Percentiles rank a stretch among this genome's conserved stretches.
Evolutionary conservation across 805 yeast genomes (phyloP).

Genomic region (Myxozyma udenii): DNA sequence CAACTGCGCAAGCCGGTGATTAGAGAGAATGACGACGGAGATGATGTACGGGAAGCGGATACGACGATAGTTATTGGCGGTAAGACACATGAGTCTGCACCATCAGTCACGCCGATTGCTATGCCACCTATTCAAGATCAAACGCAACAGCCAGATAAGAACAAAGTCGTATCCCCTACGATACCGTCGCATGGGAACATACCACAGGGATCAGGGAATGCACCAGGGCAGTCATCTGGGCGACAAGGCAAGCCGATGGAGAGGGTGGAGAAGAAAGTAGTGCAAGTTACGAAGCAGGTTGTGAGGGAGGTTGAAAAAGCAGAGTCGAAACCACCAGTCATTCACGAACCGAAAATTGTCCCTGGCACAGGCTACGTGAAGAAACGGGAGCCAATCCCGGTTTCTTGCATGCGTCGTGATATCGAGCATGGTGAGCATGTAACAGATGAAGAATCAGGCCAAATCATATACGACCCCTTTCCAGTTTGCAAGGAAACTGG

Average conservation of each 20-base stretch:
- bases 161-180: not conserved
- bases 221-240: not conserved
- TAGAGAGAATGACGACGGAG: no score
- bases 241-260: not conserved
- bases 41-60: no score
- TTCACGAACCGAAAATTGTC: not conserved
- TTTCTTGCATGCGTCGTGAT: conserved; percentile 61
- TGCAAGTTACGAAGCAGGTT: conserved; percentile 5
- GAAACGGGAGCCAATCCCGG: conserved; percentile 14
- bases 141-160: no score
- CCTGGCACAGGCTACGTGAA: conserved; percentile 10
- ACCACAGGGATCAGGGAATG: not conserved
- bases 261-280: not conserved
- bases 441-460: conserved; percentile 53
- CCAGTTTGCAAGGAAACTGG: conserved; percentile 66
- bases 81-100: no score
- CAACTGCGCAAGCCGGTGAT: no score
- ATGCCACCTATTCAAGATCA: no score
- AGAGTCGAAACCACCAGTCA: conserved; percentile 1
- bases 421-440: conserved; percentile 76
- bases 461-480: conserved; percentile 56
- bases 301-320: conserved; percentile 1
- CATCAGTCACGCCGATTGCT: no score
- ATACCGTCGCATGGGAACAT: not conserved
- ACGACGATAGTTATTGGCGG: no score